Evolutionary conservation across 2,329 filamentous ascomycete genomes (phyloP).

Genomic region (Mycosphaerelloides madeirae): DNA sequence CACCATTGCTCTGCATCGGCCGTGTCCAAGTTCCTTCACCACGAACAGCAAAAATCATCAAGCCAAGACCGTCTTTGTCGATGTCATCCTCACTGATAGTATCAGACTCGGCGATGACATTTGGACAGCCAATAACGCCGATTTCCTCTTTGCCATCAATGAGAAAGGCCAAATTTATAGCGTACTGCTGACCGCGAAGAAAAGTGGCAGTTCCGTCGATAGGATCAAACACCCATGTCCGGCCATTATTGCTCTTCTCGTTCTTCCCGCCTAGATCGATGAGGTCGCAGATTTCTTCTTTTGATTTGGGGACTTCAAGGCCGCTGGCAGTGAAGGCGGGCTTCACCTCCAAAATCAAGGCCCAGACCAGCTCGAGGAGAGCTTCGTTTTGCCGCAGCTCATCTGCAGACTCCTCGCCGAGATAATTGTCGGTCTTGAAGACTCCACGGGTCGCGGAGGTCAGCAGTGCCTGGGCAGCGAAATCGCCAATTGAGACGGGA

Average conservation of each 20-base stretch:
- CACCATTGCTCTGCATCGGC: constrained; percentile 16
- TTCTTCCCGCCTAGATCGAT: constrained; percentile 53
- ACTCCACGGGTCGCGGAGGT: constrained; percentile 51
- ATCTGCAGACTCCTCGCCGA: constrained; percentile 58
- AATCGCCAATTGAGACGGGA: constrained; percentile 61
- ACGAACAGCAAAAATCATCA: constrained; percentile 45
- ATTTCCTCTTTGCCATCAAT: constrained; percentile 54
- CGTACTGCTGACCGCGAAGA: constrained; percentile 58
- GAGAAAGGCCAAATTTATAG: constrained; percentile 56
- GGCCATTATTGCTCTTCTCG: constrained; percentile 39
- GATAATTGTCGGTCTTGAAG: constrained; percentile 54
- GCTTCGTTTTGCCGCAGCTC: constrained; percentile 47
- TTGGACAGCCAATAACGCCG: constrained; percentile 59
- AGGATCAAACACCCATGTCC: constrained; percentile 61
- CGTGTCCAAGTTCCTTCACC: constrained; percentile 42
- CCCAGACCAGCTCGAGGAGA: constrained; percentile 53
- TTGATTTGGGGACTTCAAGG: constrained; percentile 39
- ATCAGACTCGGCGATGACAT: constrained; percentile 45
- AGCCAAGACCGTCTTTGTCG: constrained; percentile 44
- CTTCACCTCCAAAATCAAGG: constrained; percentile 43
- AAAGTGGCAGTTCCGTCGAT: constrained; percentile 62
- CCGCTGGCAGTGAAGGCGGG: constrained; percentile 25
- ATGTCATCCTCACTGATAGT: constrained; percentile 45
- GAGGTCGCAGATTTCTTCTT: constrained; percentile 56
- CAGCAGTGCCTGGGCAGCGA: constrained; percentile 59